Base-by-base conservation (phyloP, 2,329 filamentous ascomycete genomes). In the Dactylellina drechsleri region DNA sequence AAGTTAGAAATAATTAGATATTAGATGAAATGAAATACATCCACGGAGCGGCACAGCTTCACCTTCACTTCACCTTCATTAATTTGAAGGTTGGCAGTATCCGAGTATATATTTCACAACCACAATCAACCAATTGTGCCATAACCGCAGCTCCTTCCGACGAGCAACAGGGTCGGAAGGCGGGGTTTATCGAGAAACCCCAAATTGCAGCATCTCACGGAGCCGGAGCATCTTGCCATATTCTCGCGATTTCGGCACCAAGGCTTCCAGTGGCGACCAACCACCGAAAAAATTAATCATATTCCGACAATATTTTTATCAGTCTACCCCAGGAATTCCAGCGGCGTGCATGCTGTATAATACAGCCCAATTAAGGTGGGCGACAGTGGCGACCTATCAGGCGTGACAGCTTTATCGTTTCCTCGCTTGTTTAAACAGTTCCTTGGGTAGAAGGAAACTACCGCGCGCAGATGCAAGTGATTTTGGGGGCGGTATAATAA, bases 311-410 rank as follows among this genome's bases (percentile, higher is more conserved):
- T 36, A 36, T 36, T 36, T 36, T 36, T 36, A 36, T 36, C 31
- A 36, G 31, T 8, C 31, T 45, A 45, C 57, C 57, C 57, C 43
- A 49, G 57, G 31, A 31, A 31, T n/a, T 47, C 57, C n/a, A 31
- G 36, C 2, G 57, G 57, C 43, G 57, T 60, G 57, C 57, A 49
- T 31, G 20, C 15, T 41, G 43, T 49, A 49, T 47, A 49, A 18
- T 20, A 60, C 8, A 31, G 31, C 31, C 13, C 23, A 31, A 45
- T 58, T 45, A 58, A 45, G 54, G 20, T 12, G 54, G 16, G 54
- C 18, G n/a, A 31, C 1, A 6, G 6, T 58, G 12, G 18, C 23
- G 10, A 36, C 54, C 54, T 58, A 58, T 58, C 54, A 58, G 54
- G 8, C 31, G 18, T 40, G n/a, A 28, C 5, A 45, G 13, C 16